Evolutionary conservation across 768 basidiomycete species (phyloP).

Genomic region (Phallus indusiatus): DNA sequence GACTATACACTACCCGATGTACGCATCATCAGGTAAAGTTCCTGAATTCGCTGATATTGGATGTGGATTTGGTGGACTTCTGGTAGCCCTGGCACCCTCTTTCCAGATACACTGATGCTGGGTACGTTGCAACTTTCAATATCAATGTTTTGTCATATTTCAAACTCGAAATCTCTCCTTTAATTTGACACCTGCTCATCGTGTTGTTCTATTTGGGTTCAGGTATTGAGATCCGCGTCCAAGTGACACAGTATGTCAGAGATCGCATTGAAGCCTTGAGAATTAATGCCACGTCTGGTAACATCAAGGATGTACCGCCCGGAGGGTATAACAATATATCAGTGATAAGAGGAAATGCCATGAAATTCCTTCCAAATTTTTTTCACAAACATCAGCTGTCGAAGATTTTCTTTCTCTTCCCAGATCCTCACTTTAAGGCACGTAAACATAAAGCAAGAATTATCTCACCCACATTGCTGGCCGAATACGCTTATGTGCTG

Average conservation of each 20-base stretch:
- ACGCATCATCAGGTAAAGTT: constrained; percentile 40
- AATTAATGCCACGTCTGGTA: constrained; percentile 34
- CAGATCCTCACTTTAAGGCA: constrained; percentile 96
- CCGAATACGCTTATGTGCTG: constrained; percentile 93
- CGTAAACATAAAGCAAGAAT: constrained; percentile 99
- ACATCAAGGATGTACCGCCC: constrained; percentile 11
- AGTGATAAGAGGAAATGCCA: constrained; percentile 90
- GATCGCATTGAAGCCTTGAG: constrained; percentile 92
- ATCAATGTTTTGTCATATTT: too few species aligned
- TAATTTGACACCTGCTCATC: background rate
- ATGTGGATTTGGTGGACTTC: constrained; percentile 93
- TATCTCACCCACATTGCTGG: constrained; percentile 93
- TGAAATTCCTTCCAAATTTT: constrained; percentile 98
- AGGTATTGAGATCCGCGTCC: constrained; percentile 97
- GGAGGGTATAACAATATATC: constrained; percentile 80
- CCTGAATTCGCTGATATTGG: constrained; percentile 97
- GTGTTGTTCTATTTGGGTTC: background rate
- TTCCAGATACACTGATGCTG: constrained; percentile 87
- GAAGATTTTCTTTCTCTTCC: constrained; percentile 95
- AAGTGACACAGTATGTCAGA: constrained; percentile 92
- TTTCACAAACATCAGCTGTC: constrained; percentile 85
- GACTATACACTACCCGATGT: constrained; percentile 73
- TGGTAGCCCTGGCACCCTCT: constrained; percentile 85
- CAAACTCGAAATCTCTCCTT: background rate
- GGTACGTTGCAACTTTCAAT: constrained; percentile 40